Conservation (phyloP, 495 filamentous ascomycete species). For the Penicillium ochrochloron region DNA sequence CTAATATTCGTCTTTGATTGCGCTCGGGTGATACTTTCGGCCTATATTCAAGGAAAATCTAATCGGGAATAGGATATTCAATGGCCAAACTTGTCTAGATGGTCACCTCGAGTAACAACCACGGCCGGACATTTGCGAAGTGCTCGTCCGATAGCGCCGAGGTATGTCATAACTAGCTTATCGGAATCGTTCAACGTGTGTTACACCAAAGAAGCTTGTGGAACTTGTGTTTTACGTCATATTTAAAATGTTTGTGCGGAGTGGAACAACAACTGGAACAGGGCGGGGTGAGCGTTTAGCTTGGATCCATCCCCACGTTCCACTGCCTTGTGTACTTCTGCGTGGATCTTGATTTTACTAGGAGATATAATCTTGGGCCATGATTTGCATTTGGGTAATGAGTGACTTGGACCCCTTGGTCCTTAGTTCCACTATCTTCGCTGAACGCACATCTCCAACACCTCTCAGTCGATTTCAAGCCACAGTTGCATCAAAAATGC, state of each 20-base stretch:
- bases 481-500: neutral
- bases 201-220: neutral
- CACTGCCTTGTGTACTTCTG: neutral
- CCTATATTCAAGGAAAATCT: neutral
- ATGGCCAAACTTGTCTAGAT: neutral
- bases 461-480: neutral
- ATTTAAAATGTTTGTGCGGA: neutral
- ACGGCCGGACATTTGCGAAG: neutral
- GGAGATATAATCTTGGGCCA: neutral
- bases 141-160: neutral
- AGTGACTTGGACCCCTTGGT: neutral
- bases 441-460: neutral
- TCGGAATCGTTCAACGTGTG: neutral
- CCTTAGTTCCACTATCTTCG: neutral
- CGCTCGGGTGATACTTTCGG: neutral
- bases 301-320: no score
- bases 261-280: no score
- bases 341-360: neutral
- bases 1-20: neutral
- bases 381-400: neutral
- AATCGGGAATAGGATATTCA: neutral
- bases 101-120: neutral
- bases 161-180: neutral
- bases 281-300: no score
- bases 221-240: neutral